Percentiles rank a stretch among this genome's conserved stretches.
phyloP scores from a whole-genome alignment of 306 rosid genomes.

The Cucumis melo region DNA sequence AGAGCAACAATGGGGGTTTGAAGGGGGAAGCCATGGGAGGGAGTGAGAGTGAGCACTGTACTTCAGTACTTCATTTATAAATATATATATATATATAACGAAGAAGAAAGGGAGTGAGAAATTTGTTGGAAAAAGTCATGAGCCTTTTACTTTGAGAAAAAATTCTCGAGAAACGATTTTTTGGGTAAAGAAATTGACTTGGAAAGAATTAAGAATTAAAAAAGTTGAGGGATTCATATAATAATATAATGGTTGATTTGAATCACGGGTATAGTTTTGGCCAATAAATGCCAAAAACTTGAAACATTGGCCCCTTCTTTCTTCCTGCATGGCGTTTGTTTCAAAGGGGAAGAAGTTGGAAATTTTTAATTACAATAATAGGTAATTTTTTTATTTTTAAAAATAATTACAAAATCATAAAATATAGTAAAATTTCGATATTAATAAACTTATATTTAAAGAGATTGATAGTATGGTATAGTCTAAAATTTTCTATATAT shows the following conservation, averaged over 20 bases:
- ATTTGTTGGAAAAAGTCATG: neutral
- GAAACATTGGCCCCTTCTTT: neutral
- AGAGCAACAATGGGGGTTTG: conserved; percentile 36
- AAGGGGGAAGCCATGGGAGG: conserved; percentile 57
- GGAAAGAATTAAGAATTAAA: neutral
- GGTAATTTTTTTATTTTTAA: too few relatives aligned
- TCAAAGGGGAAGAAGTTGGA: neutral
- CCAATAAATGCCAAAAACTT: neutral
- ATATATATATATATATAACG: conserved; percentile 11
- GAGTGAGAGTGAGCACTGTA: conserved; percentile 15
- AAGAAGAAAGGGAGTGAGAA: conserved; percentile 3
- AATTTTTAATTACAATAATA: neutral
- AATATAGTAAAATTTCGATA: too few relatives aligned
- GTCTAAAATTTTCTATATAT: too few relatives aligned
- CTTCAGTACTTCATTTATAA: conserved; percentile 5
- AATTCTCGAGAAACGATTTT: neutral
- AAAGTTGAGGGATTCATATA: neutral
- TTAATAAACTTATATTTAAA: too few relatives aligned
- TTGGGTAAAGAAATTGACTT: neutral
- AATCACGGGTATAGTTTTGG: conserved; percentile 1
- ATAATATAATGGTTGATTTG: neutral
- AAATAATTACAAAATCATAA: too few relatives aligned
- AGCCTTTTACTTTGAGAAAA: neutral
- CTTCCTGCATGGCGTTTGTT: neutral
- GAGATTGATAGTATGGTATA: too few relatives aligned